Percentiles rank a stretch among this genome's conserved stretches.
phyloP scores from a whole-genome alignment of 2,329 filamentous ascomycete species.

The Alternaria postmessia region DNA sequence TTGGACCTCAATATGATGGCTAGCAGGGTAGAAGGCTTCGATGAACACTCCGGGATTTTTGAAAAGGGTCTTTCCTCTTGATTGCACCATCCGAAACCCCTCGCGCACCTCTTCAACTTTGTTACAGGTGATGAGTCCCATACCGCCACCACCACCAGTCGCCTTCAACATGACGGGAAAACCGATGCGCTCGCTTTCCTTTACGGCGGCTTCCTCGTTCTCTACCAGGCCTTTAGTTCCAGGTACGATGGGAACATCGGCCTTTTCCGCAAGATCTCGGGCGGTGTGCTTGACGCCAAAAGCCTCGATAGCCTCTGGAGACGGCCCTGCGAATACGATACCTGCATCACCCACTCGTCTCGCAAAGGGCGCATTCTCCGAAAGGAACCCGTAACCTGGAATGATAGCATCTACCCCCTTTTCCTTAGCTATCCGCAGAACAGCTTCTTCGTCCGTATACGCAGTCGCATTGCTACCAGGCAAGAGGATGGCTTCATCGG shows the following conservation, averaged over 20 bases:
- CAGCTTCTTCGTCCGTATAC: constrained; percentile 59
- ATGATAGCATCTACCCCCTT: constrained; percentile 65
- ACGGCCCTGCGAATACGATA: constrained; percentile 68
- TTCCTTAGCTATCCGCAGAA: constrained; percentile 62
- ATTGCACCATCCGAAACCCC: constrained; percentile 58
- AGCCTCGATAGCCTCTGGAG: constrained; percentile 60
- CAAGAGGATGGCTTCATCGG: constrained; percentile 63
- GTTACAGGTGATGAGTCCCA: constrained; percentile 56
- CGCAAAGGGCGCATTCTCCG: constrained; percentile 70
- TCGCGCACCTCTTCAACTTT: constrained; percentile 47
- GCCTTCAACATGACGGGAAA: constrained; percentile 67
- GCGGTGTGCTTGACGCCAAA: constrained; percentile 69
- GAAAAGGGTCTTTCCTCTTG: constrained; percentile 54
- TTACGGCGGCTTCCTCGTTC: constrained; percentile 12
- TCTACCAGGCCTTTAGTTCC: constrained; percentile 62
- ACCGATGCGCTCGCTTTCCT: constrained; percentile 59
- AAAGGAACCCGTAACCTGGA: constrained; percentile 73
- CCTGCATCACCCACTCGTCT: constrained; percentile 61
- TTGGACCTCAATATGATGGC: constrained; percentile 83
- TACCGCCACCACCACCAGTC: constrained; percentile 66
- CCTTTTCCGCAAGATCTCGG: constrained; percentile 60
- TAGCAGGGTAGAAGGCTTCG: constrained; percentile 49
- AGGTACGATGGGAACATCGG: constrained; percentile 64
- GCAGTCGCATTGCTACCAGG: constrained; percentile 58
- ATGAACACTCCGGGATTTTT: constrained; percentile 54